Base-by-base conservation (phyloP, 148 eudicot genomes). In the Camellia sinensis region DNA sequence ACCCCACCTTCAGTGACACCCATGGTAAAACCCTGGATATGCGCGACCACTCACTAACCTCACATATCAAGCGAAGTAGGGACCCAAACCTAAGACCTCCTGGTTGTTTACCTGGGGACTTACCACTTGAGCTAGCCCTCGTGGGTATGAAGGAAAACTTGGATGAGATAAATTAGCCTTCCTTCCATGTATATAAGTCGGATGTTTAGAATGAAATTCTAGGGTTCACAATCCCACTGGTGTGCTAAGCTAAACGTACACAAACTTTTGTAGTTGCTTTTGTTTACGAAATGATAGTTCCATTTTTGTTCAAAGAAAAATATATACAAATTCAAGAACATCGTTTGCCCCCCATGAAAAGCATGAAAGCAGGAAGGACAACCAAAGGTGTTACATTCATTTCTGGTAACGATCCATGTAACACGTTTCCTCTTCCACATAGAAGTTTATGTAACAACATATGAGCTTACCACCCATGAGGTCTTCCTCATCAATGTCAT, bases 401-500 rank as follows among this genome's bases (percentile, higher is more conserved):
- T 71, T 71, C 54, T 9, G 46, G 59, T 71, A 71, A 48, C 57
- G 8, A 21, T 71, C 74, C 40, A 18, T 37, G 45, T 17, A 13
- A 10, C 59, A 19, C 14, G 15, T 18, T 12, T 73, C 29, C 4
- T 3, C 54, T 72, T 37, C 13, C 45, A 73, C 6, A 56, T 13
- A 56, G 15, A 12, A 14, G 37, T 54, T n/a, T 10, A 12, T 46
- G 50, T 0, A 29, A 22, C 7, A 73, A 37, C 19, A 17, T 0
- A 46, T 29, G 19, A 79, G 72, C 94, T 82, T 84, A 92, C 98
- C 99, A 22, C 97, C 97, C 95, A 94, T 86, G 76, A 96, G 92
- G 7, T 96, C 98, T 57, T 96, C 98, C 81, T 96, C 97, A 82
- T 96, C 99, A 79, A 96, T 88, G 84, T 94, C 99, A 79, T 96